phyloP scores from a whole-genome alignment of 169 alveolate species.

The Eimeria praecox region DNA sequence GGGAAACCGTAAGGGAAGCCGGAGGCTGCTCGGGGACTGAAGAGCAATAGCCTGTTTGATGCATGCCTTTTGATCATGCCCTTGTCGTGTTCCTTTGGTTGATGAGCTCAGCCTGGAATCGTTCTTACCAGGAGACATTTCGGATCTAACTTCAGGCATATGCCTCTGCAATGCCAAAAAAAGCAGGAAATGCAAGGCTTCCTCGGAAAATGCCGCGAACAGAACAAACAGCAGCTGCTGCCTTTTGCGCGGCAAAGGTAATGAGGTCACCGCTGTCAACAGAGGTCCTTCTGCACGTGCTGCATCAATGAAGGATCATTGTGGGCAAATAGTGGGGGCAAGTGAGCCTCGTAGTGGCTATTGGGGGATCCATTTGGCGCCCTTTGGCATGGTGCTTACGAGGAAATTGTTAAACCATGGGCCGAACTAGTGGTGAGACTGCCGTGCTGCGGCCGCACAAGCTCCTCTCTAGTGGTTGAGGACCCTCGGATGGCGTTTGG shows the following conservation, averaged over 20 bases:
- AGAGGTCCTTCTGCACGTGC: background rate
- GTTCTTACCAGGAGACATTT: conserved; percentile 2
- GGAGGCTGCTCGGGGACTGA: conserved; percentile 67
- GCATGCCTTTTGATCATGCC: background rate
- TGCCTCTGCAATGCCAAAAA: conserved; percentile 1
- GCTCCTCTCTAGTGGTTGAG: background rate
- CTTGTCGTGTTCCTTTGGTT: background rate
- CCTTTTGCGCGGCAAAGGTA: background rate
- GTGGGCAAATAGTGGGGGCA: background rate
- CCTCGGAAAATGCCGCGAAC: background rate
- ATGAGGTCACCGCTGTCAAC: background rate
- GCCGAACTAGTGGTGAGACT: background rate
- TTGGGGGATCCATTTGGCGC: background rate
- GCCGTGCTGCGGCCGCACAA: conserved; percentile 2
- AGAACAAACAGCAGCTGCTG: conserved; percentile 25
- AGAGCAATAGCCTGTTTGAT: background rate
- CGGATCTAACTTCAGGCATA: background rate
- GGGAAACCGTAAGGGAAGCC: conserved; percentile 54
- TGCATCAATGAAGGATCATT: background rate
- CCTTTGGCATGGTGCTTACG: conserved; percentile 6
- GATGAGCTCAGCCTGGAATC: conserved; percentile 39
- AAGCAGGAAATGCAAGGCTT: background rate
- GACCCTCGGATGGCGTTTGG: background rate
- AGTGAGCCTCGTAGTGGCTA: background rate
- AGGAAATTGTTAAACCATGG: background rate